Base-by-base conservation (phyloP, 2,329 filamentous ascomycete genomes). In the Aspergillus intermedius region DNA sequence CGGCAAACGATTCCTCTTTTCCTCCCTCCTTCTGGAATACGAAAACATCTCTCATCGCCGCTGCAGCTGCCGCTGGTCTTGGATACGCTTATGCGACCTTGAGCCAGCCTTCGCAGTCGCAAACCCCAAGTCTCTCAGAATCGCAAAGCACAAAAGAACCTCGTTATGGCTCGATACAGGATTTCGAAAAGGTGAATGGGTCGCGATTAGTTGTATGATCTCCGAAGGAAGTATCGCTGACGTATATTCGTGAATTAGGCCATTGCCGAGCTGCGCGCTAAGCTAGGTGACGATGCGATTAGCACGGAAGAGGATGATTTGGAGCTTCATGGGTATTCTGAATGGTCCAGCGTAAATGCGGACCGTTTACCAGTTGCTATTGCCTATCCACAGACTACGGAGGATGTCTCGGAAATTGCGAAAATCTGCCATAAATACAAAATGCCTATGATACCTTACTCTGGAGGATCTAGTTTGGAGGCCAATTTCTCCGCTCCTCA, bases 401-500 rank as follows among this genome's bases (percentile, higher is more conserved):
- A 81, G 49, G 77, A 88, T 15, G 84, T 88, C 2, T 80, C 78
- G 0, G 62, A 71, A 34, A 80, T 88, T 49, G 83, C 82, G 28
- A 76, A 83, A 54, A 76, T 91, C 47, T 95, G 90, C 70, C 77
- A 86, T 70, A 85, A 85, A 64, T 84, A 90, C 67, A 83, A 79
- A 13, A 80, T 95, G 47, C 91, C 91, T 1, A 87, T 95, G 72
- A 86, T 93, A 51, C 86, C 88, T 0, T 95, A 87, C 63, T 93
- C 88, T 0, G 90, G 89, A 2, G 91, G 90, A 12, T 86, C 88
- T 0, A 91, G 87, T 56, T 74, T 96, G 0, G 91, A 96, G 67
- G 91, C 87, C 12, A 93, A 95, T 65, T 95, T 95, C 67, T 87
- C 88, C 0, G 88, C 90, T 12, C 88, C 89, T 0, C 86, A 84